Evolutionary conservation across 371 early-diverging fungal species (phyloP), one percentile per base, ranked within the genome.

Genomic region (Chytridium lagenaria): DNA sequence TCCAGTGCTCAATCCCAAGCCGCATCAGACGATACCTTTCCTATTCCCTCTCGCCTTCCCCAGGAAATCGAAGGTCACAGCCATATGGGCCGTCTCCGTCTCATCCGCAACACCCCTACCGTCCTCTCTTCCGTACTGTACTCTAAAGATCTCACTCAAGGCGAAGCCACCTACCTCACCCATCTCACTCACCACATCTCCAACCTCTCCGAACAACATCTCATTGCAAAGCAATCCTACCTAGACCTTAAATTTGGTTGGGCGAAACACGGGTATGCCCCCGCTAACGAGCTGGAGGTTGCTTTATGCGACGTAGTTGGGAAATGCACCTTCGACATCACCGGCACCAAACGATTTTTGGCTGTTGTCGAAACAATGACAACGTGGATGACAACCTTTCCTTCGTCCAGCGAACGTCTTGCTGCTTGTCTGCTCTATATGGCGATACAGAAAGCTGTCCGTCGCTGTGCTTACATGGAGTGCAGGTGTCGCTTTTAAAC

Each of bases 381-480:
- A 44, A 22, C 39, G 57, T 28, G n/a, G 12, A 22, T 61, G 49
- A 31, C 44, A 44, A 50, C 31, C 31, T 15, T 38, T 63, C 19
- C 68, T 37, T 34, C 50, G 23, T 37, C 22, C 19, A 49, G 2
- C 15, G 51, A 57, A 28, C 10, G 12, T 10, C 67, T 52, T 37
- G 69, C 72, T 15, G 30, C 73, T 16, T 79, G 80, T 66, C 71
- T 61, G 37, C 64, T 79, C 19, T 76, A 66, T 59, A 59, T 57
- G 50, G 30, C 71, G 15, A 39, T 77, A 3, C 70, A 68, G 68
- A 79, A 76, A 59, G 74, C 72, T 22, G 31, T 61, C 31, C 70
- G 74, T 23, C 69, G 69, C 7, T 49, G 37, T 38, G 80, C 74
- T 16, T 79, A 69, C 55, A 33, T 74, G 67, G 77, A 76, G 61